Conservation (phyloP, 148 eudicot genomes). For the Gaultheria prostrata region DNA sequence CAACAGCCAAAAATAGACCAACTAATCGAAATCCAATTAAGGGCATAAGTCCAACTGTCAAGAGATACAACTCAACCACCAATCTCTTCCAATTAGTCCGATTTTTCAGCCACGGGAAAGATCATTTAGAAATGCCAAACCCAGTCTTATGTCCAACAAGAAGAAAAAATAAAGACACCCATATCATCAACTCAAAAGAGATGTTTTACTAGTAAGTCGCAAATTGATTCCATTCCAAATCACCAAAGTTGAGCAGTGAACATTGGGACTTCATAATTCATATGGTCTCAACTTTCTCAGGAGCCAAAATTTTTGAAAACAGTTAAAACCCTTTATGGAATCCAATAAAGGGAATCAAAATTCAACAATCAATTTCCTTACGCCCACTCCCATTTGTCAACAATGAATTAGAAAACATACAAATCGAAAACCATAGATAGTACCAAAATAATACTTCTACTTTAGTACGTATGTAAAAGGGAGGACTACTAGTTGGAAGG, state of each 20-base stretch:
- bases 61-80: not conserved
- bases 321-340: not conserved
- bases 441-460: not conserved
- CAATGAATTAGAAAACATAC: not conserved
- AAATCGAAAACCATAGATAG: not conserved
- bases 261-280: not conserved
- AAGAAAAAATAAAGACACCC: not conserved
- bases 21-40: too few relatives aligned
- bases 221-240: too few relatives aligned
- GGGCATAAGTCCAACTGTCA: not conserved
- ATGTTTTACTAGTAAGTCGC: too few relatives aligned
- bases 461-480: not conserved
- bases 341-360: not conserved
- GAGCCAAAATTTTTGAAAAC: not conserved
- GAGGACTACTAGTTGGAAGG: not conserved
- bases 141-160: not conserved
- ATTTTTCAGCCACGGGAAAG: not conserved
- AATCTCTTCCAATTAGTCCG: not conserved
- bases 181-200: not conserved
- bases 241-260: too few relatives aligned
- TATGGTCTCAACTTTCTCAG: not conserved
- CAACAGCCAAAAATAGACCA: not conserved
- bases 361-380: not conserved
- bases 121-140: not conserved
- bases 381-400: not conserved